Conservation (phyloP, 1,284 basidiomycete genomes). For the Tilletiopsis washingtonensis region DNA sequence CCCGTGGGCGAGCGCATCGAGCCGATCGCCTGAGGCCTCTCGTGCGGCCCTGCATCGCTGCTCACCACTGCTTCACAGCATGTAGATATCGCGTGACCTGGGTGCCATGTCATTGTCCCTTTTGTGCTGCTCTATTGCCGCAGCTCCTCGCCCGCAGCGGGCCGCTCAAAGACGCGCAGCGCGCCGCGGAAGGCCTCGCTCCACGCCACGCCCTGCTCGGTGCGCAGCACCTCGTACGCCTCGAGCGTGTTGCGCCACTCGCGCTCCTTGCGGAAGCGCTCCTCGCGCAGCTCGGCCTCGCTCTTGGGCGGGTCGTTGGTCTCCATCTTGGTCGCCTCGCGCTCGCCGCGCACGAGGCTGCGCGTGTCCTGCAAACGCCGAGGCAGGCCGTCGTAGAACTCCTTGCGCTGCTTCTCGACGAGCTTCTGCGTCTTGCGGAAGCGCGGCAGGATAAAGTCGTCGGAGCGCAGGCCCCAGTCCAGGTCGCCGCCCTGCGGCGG, state of each 20-base stretch:
- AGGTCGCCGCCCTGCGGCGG: conserved; percentile 55
- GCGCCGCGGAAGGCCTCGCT: conserved; percentile 63
- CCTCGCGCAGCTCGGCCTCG: conserved; percentile 67
- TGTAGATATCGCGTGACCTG: too few species aligned
- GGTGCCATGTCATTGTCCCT: too few species aligned
- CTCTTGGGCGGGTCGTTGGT: conserved; percentile 69
- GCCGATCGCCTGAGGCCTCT: too few species aligned
- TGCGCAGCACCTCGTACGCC: conserved; percentile 69
- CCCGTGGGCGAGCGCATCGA: too few species aligned
- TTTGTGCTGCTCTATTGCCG: too few species aligned
- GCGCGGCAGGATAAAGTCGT: conserved; percentile 63
- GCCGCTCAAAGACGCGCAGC: conserved; percentile 53
- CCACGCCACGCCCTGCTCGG: conserved; percentile 62
- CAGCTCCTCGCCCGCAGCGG: too few species aligned
- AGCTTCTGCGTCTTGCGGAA: conserved; percentile 58
- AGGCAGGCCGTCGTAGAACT: conserved; percentile 69
- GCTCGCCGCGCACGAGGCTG: conserved; percentile 63
- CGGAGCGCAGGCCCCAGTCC: conserved; percentile 64
- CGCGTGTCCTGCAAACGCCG: conserved; percentile 67
- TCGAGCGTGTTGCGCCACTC: conserved; percentile 68
- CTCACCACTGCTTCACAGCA: too few species aligned
- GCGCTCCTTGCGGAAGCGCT: conserved; percentile 61
- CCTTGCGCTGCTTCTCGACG: conserved; percentile 62
- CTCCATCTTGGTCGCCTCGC: conserved; percentile 82
- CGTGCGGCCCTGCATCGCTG: too few species aligned